phyloP scores from a whole-genome alignment of 2,329 filamentous ascomycete species.

The Chaetoscypha palmicola region DNA sequence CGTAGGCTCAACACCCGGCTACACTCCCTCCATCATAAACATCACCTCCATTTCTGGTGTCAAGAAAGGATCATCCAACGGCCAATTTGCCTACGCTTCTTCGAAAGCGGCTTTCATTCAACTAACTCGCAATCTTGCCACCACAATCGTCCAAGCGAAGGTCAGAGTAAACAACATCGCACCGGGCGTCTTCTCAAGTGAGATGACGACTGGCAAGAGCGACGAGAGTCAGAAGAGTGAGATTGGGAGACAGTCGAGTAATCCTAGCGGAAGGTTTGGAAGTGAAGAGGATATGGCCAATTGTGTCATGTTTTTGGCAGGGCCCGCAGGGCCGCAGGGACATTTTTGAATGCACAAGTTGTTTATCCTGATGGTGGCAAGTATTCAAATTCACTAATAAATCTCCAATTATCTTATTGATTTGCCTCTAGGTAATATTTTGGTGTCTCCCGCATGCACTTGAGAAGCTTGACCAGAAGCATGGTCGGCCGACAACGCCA shows the following conservation, averaged over 20 bases:
- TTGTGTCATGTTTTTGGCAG: slow-evolving; percentile 43
- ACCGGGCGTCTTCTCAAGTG: slow-evolving; percentile 38
- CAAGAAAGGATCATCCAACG: slow-evolving; percentile 26
- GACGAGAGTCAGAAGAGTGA: slow-evolving; percentile 45
- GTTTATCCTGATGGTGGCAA: slow-evolving; percentile 42
- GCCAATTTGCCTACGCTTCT: slow-evolving; percentile 29
- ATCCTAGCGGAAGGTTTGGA: slow-evolving; percentile 38
- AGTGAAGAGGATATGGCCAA: slow-evolving; percentile 45
- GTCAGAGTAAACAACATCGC: slow-evolving; percentile 52
- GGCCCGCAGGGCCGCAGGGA: slow-evolving; percentile 41
- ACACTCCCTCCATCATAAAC: slow-evolving; percentile 18
- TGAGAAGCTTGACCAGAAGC: slow-evolving; percentile 8
- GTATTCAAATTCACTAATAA: too few species aligned
- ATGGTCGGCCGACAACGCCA: background rate
- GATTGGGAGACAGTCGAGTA: slow-evolving; percentile 42
- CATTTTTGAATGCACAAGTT: slow-evolving; percentile 48
- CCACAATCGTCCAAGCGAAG: slow-evolving; percentile 42
- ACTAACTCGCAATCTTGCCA: slow-evolving; percentile 45
- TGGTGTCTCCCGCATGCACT: slow-evolving; percentile 27
- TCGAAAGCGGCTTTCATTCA: slow-evolving; percentile 43
- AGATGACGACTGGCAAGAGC: slow-evolving; percentile 41
- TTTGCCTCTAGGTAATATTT: slow-evolving; percentile 23
- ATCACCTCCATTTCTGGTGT: slow-evolving; percentile 18
- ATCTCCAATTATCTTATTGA: background rate
- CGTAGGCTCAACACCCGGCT: slow-evolving; percentile 24